Percentiles rank a stretch among this genome's conserved stretches.
Conservation (phyloP, 2,329 filamentous ascomycete species). For the Monilinia fructicola region DNA sequence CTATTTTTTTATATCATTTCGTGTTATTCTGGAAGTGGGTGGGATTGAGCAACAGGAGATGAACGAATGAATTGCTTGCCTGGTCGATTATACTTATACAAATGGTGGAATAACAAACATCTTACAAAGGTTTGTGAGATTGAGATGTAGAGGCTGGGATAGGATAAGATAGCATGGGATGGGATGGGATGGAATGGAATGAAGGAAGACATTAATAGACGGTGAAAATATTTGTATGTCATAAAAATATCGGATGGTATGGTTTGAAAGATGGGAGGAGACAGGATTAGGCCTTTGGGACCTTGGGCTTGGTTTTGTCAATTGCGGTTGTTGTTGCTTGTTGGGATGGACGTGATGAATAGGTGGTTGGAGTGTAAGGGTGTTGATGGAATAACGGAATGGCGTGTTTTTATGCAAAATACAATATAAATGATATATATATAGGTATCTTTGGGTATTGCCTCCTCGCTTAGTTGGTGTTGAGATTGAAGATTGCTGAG, state of each 20-base stretch:
- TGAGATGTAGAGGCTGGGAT: background rate
- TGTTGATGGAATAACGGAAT: background rate
- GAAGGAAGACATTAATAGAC: conserved; percentile 13
- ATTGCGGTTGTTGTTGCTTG: background rate
- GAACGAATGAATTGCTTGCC: background rate
- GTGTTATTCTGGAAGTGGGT: conserved; percentile 2
- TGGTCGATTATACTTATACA: conserved; percentile 15
- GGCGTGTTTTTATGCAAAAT: background rate
- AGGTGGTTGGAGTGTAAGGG: background rate
- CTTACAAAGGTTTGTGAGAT: background rate
- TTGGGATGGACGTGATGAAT: background rate
- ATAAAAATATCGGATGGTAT: background rate
- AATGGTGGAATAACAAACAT: background rate
- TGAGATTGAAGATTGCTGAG: no score
- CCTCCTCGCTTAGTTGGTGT: no score
- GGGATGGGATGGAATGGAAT: background rate
- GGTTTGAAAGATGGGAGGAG: background rate
- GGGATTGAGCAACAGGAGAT: background rate
- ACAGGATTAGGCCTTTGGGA: background rate
- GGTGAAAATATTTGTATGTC: conserved; percentile 7
- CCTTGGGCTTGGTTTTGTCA: background rate
- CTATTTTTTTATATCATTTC: conserved; percentile 10
- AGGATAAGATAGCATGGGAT: background rate
- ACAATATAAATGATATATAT: background rate
- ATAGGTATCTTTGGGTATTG: background rate